Evolutionary conservation across 805 yeast genomes (phyloP).

Genomic region (Kuraishia cidri): DNA sequence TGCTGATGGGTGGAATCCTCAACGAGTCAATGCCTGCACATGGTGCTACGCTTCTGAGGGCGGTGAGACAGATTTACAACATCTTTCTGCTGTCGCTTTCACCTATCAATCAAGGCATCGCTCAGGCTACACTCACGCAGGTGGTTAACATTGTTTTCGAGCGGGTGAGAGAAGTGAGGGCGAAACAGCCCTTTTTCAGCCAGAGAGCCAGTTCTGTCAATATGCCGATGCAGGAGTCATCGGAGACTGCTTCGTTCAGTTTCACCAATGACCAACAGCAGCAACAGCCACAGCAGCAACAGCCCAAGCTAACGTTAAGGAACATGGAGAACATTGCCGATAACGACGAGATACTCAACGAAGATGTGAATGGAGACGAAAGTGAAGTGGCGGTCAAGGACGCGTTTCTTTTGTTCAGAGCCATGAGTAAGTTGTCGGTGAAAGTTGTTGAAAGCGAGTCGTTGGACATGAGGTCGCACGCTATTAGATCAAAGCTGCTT

Average conservation of each 20-base stretch:
- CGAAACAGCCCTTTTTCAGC: neutral
- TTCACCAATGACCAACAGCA: neutral
- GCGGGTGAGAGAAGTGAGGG: constrained; percentile 27
- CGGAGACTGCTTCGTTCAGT: neutral
- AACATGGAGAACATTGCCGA: constrained; percentile 48
- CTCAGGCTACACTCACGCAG: constrained; percentile 92
- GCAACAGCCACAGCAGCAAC: neutral
- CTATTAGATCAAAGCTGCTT: constrained; percentile 83
- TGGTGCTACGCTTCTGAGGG: constrained; percentile 81
- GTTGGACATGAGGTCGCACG: constrained; percentile 82
- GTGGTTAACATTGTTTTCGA: constrained; percentile 82
- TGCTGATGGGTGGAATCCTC: constrained; percentile 79
- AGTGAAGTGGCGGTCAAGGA: constrained; percentile 75
- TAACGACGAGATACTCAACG: constrained; percentile 46
- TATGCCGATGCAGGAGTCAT: neutral
- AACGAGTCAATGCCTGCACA: constrained; percentile 79
- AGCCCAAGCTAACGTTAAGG: constrained; percentile 37
- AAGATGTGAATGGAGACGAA: constrained; percentile 42
- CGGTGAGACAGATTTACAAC: constrained; percentile 89
- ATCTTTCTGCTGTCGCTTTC: constrained; percentile 80
- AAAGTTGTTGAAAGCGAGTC: constrained; percentile 72
- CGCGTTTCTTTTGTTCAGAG: constrained; percentile 86
- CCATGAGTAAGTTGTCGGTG: constrained; percentile 88
- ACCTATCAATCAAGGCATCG: constrained; percentile 82
- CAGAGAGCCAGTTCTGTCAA: neutral